Conservation (phyloP, 306 rosid genomes). For the Biancaea sappan region DNA sequence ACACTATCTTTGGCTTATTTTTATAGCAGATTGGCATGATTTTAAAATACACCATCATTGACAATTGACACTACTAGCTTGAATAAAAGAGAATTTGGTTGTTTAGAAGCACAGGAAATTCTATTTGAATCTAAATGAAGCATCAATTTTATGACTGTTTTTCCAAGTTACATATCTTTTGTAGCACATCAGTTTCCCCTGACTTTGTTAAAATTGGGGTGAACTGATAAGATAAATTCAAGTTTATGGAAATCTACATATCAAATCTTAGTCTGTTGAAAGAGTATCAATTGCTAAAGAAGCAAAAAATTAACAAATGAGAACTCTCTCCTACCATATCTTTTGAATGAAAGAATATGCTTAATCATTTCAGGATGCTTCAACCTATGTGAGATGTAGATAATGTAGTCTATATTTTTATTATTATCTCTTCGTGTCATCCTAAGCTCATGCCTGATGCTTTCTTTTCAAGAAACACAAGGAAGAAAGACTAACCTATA, state of each 20-base stretch:
- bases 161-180: neutral
- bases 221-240: neutral
- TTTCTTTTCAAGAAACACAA: neutral
- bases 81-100: neutral
- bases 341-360: neutral
- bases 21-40: neutral
- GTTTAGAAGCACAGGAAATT: neutral
- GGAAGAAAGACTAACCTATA: constrained; percentile 15
- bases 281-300: neutral
- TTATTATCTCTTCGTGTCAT: neutral
- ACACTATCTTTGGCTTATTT: neutral
- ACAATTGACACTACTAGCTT: neutral
- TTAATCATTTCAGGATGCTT: neutral
- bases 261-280: neutral
- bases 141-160: neutral
- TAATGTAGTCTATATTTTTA: no score
- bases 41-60: neutral
- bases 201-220: neutral
- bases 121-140: neutral
- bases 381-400: neutral
- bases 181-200: neutral
- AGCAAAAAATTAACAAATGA: neutral
- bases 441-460: neutral
- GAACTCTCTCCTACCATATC: neutral
- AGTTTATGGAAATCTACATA: neutral